Percentiles rank a stretch among this genome's conserved stretches.
Evolutionary conservation across 2,329 filamentous ascomycete genomes (phyloP).

Genomic region (Aspergillus oerlinghausenensis): DNA sequence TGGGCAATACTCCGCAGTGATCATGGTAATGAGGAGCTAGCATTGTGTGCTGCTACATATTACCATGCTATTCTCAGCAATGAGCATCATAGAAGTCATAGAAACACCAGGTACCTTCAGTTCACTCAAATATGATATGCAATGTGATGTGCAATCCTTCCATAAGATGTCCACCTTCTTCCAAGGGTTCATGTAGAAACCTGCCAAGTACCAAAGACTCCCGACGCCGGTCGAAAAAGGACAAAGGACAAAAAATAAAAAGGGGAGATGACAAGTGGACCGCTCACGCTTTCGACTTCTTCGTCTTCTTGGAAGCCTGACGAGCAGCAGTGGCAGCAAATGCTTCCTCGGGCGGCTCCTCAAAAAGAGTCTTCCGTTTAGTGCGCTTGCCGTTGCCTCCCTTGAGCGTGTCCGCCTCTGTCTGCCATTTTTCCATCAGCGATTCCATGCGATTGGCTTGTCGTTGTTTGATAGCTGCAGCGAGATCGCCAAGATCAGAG

Average conservation of each 20-base stretch:
- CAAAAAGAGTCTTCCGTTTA: conserved; percentile 39
- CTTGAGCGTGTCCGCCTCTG: conserved; percentile 47
- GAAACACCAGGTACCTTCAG: background rate
- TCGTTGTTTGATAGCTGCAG: conserved; percentile 69
- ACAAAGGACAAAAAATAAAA: conserved; percentile 5
- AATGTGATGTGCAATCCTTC: background rate
- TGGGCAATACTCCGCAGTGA: background rate
- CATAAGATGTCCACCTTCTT: background rate
- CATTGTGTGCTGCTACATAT: background rate
- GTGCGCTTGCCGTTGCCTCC: conserved; percentile 50
- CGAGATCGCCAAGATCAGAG: conserved; percentile 43
- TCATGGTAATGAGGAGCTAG: background rate
- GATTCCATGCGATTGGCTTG: conserved; percentile 58
- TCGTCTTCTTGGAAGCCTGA: conserved; percentile 37
- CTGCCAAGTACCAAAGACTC: background rate
- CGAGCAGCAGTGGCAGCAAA: conserved; percentile 43
- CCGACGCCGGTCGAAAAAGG: background rate
- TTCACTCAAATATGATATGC: background rate
- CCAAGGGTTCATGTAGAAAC: background rate
- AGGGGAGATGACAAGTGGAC: background rate
- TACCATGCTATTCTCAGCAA: conserved; percentile 1
- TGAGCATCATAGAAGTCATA: background rate
- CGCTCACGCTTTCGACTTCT: conserved; percentile 24
- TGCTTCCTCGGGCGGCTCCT: conserved; percentile 61
- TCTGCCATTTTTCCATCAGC: conserved; percentile 70